Conservation (phyloP, 495 filamentous ascomycete species). For the Daldinia loculata region DNA sequence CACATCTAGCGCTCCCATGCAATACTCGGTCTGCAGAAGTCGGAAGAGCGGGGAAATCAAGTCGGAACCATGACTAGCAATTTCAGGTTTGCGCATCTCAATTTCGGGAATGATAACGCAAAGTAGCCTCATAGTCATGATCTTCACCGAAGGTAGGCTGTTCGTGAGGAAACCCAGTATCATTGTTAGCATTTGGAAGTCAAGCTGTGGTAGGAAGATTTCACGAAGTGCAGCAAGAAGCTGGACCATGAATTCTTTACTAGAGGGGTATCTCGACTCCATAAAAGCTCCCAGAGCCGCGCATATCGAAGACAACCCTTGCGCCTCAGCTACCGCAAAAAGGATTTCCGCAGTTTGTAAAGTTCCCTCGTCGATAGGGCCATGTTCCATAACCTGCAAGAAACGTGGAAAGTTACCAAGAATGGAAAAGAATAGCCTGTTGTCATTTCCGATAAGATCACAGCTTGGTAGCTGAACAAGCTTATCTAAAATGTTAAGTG, state of each 20-base stretch:
- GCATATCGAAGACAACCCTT: constrained; percentile 65
- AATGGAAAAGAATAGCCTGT: constrained; percentile 80
- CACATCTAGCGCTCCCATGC: constrained; percentile 87
- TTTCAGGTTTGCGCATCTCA: constrained; percentile 91
- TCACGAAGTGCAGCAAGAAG: constrained; percentile 78
- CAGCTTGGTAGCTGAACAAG: constrained; percentile 82
- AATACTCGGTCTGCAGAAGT: constrained; percentile 91
- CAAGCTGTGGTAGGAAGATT: constrained; percentile 82
- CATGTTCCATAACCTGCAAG: constrained; percentile 78
- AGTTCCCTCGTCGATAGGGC: constrained; percentile 61
- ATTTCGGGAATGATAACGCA: constrained; percentile 87
- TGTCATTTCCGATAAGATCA: constrained; percentile 80
- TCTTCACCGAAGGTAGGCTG: constrained; percentile 83
- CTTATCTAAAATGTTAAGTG: constrained; percentile 78
- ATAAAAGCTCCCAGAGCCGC: constrained; percentile 74
- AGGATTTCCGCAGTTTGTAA: constrained; percentile 72
- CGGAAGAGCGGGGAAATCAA: constrained; percentile 92
- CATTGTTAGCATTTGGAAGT: constrained; percentile 86
- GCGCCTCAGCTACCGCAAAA: constrained; percentile 73
- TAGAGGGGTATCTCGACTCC: constrained; percentile 70
- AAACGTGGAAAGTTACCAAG: constrained; percentile 92
- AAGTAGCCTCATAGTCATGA: constrained; percentile 90
- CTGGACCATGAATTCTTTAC: constrained; percentile 79
- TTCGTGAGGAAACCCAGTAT: constrained; percentile 93
- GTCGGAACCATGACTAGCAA: constrained; percentile 91